Evolutionary conservation across 805 yeast species (phyloP), one percentile per base, ranked within the genome.

Genomic region (Blastobotrys terrestris): DNA sequence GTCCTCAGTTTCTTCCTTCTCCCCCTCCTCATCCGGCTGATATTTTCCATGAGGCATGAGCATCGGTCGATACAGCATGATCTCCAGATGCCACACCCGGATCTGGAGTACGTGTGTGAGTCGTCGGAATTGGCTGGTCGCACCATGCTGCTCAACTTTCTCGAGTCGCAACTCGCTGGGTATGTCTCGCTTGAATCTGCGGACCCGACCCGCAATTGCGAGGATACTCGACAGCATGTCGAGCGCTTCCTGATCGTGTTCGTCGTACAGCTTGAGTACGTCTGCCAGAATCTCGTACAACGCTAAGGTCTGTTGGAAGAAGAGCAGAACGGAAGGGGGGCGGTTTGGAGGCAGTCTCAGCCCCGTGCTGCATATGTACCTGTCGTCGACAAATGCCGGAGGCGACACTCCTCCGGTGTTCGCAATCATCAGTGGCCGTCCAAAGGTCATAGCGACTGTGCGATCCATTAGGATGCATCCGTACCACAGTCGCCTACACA

Each of bases 381-480:
- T 57, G 48, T 63, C 67, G 39, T 63, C 64, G 4, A 60, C 53
- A 39, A 51, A 44, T 2, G 56, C 14, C 13, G 67, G 67, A 19
- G 50, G 46, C 15, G 49, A 55, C 18, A 60, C 58, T 16, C 47
- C 44, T 47, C 51, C 45, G 4, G 48, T 53, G 22, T 55, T 55
- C 6, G 59, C 48, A 35, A 61, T 58, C 67, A 63, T 63, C 22
- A 57, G 45, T 3, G 67, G 66, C 15, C 67, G 52, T 3, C 67
- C 67, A 52, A 62, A 55, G n/a, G 65, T 62, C 58, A 62, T 56
- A 2, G 61, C 56, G 22, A 63, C 63, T 4, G 59, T 55, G 35
- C 65, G 56, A 50, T 63, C 67, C 58, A 63, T 58, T 11, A 63
- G 48, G 19, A 61, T 52, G 53, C 66, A 63, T 11, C 67, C 67